Percentiles rank a stretch among this genome's conserved stretches.
These are phyloP conservation scores for Scalesia atractyloides DNA, from an alignment of 129 eudicot species.

Conservation along the genomic window DNA sequence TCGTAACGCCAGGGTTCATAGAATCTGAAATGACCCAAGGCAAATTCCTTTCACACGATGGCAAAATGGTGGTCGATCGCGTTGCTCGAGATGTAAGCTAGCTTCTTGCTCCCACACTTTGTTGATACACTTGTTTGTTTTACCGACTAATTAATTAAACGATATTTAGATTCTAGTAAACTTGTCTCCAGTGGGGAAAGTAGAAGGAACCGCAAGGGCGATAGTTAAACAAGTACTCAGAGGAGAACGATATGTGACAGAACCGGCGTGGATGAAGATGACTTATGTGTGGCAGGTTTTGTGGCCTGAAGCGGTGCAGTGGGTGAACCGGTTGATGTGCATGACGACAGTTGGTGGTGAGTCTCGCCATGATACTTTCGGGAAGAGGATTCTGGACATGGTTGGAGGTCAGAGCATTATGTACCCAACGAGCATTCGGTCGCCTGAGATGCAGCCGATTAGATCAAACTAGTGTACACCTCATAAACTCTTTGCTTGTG, in stretches of 20 bases:
- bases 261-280: conserved; percentile 58
- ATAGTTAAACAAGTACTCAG: conserved; percentile 53
- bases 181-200: conserved; percentile 33
- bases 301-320: conserved; percentile 64
- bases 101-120: not conserved
- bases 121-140: not conserved
- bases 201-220: conserved; percentile 46
- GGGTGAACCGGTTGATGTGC: conserved; percentile 38
- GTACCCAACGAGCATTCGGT: conserved; percentile 33
- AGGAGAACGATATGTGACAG: conserved; percentile 67
- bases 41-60: conserved; percentile 49
- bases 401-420: conserved; percentile 30
- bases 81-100: conserved; percentile 61
- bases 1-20: conserved; percentile 61
- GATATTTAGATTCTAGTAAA: conserved; percentile 32
- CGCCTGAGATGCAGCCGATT: conserved; percentile 23
- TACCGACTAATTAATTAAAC: not conserved
- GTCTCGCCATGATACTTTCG: conserved; percentile 27
- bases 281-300: conserved; percentile 50
- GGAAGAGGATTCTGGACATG: conserved; percentile 38
- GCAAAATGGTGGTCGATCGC: conserved; percentile 47
- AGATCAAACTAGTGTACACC: conserved; percentile 16
- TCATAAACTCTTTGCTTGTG: not conserved
- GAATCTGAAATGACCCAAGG: conserved; percentile 72
- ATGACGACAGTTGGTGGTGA: conserved; percentile 37